Percentiles rank a stretch among this genome's conserved stretches.
phyloP scores from a whole-genome alignment of 192 early-diverging fungal species.

The Coemansia sp. region DNA sequence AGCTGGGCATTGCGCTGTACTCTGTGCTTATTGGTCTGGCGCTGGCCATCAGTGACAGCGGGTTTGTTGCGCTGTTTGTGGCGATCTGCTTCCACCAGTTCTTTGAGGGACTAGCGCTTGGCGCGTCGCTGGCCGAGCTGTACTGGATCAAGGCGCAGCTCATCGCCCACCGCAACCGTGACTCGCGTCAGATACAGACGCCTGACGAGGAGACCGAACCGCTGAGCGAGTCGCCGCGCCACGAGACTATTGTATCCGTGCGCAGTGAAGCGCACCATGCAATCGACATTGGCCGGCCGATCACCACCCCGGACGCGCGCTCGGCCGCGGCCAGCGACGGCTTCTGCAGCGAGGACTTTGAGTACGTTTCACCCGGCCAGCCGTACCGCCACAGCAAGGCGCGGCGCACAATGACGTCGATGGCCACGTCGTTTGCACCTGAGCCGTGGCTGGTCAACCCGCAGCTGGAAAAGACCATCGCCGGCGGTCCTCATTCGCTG shows the following conservation, averaged over 20 bases:
- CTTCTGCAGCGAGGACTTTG: constrained; percentile 16
- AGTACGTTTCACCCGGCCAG: constrained; percentile 7
- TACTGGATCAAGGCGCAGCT: constrained; percentile 49
- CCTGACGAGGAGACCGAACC: background rate
- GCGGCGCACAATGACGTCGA: constrained; percentile 33
- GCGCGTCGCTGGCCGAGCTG: constrained; percentile 65
- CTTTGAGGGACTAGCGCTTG: constrained; percentile 74
- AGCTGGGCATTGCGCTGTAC: constrained; percentile 72
- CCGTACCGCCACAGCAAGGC: constrained; percentile 23
- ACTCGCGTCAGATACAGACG: background rate
- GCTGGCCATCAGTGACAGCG: constrained; percentile 43
- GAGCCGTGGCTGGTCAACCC: constrained; percentile 52
- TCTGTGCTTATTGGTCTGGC: constrained; percentile 74
- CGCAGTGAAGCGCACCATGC: background rate
- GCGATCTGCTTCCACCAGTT: constrained; percentile 72
- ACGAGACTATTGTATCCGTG: constrained; percentile 1
- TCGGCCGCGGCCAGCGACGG: background rate
- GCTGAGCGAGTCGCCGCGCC: background rate
- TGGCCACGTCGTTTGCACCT: constrained; percentile 46
- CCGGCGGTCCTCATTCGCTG: background rate
- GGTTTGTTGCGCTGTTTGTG: constrained; percentile 58
- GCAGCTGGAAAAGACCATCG: constrained; percentile 28
- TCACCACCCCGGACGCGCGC: background rate
- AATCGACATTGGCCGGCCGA: background rate
- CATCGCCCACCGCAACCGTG: background rate